phyloP scores from a whole-genome alignment of 495 filamentous ascomycete species.

The Podospora didyma region DNA sequence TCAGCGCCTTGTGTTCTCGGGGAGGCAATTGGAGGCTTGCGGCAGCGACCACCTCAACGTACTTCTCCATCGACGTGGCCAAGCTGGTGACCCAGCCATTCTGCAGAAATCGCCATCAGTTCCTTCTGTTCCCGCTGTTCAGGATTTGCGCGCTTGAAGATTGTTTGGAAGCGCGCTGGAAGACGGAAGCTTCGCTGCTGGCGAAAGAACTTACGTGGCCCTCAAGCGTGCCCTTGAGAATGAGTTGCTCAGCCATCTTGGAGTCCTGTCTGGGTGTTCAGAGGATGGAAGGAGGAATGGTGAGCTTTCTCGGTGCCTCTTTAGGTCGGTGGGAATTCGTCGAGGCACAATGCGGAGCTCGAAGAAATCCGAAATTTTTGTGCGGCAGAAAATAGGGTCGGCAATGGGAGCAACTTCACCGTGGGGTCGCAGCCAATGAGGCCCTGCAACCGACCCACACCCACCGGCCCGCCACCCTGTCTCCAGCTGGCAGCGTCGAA shows the following conservation, averaged over 20 bases:
- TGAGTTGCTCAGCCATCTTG: slow-evolving; percentile 91
- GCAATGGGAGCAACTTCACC: slow-evolving; percentile 6
- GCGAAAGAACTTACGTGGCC: slow-evolving; percentile 63
- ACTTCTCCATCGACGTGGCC: slow-evolving; percentile 99
- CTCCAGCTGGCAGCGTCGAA: not conserved
- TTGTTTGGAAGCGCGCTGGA: not conserved
- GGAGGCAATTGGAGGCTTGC: slow-evolving; percentile 4
- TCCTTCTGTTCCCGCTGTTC: not conserved
- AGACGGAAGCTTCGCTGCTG: not conserved
- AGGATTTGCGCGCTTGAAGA: not conserved
- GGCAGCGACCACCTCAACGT: slow-evolving; percentile 34
- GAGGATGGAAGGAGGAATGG: slow-evolving; percentile 31
- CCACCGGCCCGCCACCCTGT: slow-evolving; percentile 1
- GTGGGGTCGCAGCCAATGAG: slow-evolving; percentile 18
- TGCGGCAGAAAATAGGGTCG: slow-evolving; percentile 37
- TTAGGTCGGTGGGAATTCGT: slow-evolving; percentile 21
- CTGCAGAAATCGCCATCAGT: slow-evolving; percentile 25
- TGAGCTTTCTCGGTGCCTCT: slow-evolving; percentile 29
- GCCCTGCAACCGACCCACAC: not conserved
- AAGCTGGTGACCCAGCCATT: slow-evolving; percentile 79
- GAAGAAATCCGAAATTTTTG: slow-evolving; percentile 36
- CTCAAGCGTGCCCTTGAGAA: slow-evolving; percentile 95
- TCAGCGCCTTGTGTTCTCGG: slow-evolving; percentile 24
- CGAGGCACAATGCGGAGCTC: slow-evolving; percentile 25
- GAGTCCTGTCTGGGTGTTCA: slow-evolving; percentile 27